Evolutionary conservation across 1,284 basidiomycete genomes (phyloP).

Genomic region (Cronartium quercuum): DNA sequence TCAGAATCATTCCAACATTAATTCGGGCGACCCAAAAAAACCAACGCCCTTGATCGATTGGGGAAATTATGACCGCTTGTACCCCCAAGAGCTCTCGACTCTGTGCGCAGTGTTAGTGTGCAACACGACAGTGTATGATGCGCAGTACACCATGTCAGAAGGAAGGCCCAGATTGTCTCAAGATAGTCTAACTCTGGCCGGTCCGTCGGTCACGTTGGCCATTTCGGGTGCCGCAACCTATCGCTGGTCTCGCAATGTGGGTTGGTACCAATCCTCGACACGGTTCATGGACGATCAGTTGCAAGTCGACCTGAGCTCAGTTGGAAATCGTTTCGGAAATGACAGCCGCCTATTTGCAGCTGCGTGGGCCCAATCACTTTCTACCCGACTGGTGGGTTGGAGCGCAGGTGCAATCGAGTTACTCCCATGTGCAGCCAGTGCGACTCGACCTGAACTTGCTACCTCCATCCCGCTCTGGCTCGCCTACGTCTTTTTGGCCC

Average conservation of each 20-base stretch:
- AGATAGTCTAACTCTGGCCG: neutral
- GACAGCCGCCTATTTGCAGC: neutral
- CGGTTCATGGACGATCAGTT: neutral
- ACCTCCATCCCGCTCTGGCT: neutral
- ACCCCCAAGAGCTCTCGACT: neutral
- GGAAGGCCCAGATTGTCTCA: neutral
- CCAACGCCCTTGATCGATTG: conserved; percentile 4
- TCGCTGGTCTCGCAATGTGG: neutral
- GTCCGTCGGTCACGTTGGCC: neutral
- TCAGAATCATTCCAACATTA: neutral
- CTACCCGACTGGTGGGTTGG: neutral
- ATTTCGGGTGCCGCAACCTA: neutral
- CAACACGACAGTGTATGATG: conserved; percentile 3
- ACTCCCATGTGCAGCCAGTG: neutral
- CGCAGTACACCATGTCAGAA: neutral
- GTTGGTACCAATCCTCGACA: neutral
- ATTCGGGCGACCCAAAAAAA: neutral
- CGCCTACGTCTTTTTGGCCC: neutral
- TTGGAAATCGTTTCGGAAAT: neutral
- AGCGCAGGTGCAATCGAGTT: neutral
- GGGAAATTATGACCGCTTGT: neutral
- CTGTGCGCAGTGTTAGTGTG: neutral
- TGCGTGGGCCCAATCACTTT: neutral
- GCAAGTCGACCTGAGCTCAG: neutral
- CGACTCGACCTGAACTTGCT: neutral